Conservation (phyloP, 2,329 filamentous ascomycete species). For the Pseudopithomyces chartarum region DNA sequence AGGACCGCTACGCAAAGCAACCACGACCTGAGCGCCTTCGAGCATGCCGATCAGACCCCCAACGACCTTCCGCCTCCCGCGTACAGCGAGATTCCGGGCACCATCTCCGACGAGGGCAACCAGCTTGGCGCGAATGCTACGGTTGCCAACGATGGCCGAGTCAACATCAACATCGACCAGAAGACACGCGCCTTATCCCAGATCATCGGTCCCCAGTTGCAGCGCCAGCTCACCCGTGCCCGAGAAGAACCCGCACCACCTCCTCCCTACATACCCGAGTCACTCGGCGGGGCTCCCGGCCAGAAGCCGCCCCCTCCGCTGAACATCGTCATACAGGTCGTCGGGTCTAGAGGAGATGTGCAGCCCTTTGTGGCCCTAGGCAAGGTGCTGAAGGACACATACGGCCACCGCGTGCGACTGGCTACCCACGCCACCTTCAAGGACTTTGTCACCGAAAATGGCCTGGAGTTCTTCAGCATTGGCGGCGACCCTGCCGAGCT, state of each 20-base stretch:
- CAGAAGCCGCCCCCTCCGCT: slow-evolving; percentile 57
- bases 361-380: slow-evolving; percentile 57
- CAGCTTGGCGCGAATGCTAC: slow-evolving; percentile 53
- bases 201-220: slow-evolving; percentile 45
- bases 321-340: slow-evolving; percentile 56
- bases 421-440: slow-evolving; percentile 57
- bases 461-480: slow-evolving; percentile 58
- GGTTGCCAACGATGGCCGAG: slow-evolving; percentile 45
- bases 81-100: slow-evolving; percentile 49
- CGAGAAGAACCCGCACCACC: slow-evolving; percentile 62
- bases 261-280: slow-evolving; percentile 74
- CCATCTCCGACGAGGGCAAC: slow-evolving; percentile 44
- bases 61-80: slow-evolving; percentile 42
- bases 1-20: slow-evolving; percentile 21
- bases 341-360: slow-evolving; percentile 56
- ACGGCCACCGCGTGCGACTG: slow-evolving; percentile 53
- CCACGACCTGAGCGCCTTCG: slow-evolving; percentile 18
- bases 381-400: slow-evolving; percentile 55
- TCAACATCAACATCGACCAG: slow-evolving; percentile 49
- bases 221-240: slow-evolving; percentile 44
- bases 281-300: slow-evolving; percentile 67
- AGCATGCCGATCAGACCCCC: slow-evolving; percentile 21
- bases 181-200: slow-evolving; percentile 42
- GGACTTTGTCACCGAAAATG: slow-evolving; percentile 55
- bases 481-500: slow-evolving; percentile 56